Evolutionary conservation across 2,329 filamentous ascomycete species (phyloP), one percentile per base, ranked within the genome.

Genomic region (Fusarium sp.): DNA sequence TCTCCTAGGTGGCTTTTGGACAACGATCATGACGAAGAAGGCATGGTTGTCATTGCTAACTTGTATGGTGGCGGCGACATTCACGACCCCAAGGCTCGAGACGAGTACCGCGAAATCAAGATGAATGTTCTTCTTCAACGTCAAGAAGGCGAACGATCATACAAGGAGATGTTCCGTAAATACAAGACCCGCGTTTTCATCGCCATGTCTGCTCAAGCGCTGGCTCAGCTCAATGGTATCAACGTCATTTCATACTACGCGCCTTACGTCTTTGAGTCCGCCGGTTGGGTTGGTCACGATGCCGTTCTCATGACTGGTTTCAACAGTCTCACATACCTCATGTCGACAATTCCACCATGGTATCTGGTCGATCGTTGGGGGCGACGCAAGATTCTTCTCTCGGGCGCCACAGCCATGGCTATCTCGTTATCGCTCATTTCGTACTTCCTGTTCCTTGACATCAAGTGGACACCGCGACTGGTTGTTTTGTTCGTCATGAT

Each of bases 231-330:
- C 55, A 98, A 98, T 82, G 96, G 96, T 71, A 99, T 99, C 84
- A 99, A 99, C 81, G 96, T 99, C 78, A 99, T 99, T 69, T 98
- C 95, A 2, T 99, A 98, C 85, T 99, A 99, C 78, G 96, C 96
- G 1, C 96, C 96, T 0, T 90, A 97, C 58, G 95, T 98, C 17
- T 98, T 99, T 75, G 95, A 98, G 81, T 95, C 95, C 63, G 96
- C 96, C 38, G 95, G 96, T n/a, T 98, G 95, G 96, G 82, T 89
- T 57, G 96, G 95, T 28, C 93, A 95, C 72, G 87, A 94, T 62
- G 96, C 96, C 7, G 92, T 98, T 68, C 87, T 98, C 65, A 98
- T 98, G 96, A 97, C 96, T 8, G 96, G 96, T 58, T 93, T 98
- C 80, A 99, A 98, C 81, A 93, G 90, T 58, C 91, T 89, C 69